Evolutionary conservation across 1,284 basidiomycete genomes (phyloP).

Genomic region (Pseudozyma hubeiensis): DNA sequence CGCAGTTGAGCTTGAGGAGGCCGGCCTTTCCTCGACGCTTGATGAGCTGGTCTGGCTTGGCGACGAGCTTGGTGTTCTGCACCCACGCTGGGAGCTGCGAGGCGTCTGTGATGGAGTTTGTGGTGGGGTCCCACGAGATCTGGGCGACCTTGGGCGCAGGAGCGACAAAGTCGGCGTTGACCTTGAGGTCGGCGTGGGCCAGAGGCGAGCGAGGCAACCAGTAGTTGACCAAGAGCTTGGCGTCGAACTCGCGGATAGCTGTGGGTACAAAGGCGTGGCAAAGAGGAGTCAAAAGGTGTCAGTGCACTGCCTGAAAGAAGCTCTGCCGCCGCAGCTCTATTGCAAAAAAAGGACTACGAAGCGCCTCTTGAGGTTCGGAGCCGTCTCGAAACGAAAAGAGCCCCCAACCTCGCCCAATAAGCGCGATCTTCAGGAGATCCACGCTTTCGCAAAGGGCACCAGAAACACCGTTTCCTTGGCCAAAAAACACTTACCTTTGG

Average conservation of each 20-base stretch:
- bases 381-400: too few species aligned
- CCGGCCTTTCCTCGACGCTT: slow-evolving; percentile 99
- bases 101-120: slow-evolving; percentile 83
- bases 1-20: slow-evolving; percentile 89
- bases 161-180: slow-evolving; percentile 63
- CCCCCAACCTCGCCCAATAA: too few species aligned
- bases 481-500: slow-evolving; percentile 48
- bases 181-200: slow-evolving; percentile 56
- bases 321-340: too few species aligned
- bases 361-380: too few species aligned
- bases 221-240: slow-evolving; percentile 69
- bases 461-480: background rate
- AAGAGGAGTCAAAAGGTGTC: background rate
- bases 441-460: background rate
- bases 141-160: slow-evolving; percentile 66
- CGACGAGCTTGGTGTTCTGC: slow-evolving; percentile 66
- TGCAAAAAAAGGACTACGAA: too few species aligned
- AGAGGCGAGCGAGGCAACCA: slow-evolving; percentile 66
- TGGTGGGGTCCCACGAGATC: slow-evolving; percentile 84
- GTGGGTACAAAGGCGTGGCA: background rate
- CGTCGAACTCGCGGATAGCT: slow-evolving; percentile 68
- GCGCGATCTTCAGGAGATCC: too few species aligned
- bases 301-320: background rate
- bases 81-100: slow-evolving; percentile 85
- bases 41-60: slow-evolving; percentile 88